phyloP scores from a whole-genome alignment of 805 yeast genomes.

The Citeromyces nyonsensis region DNA sequence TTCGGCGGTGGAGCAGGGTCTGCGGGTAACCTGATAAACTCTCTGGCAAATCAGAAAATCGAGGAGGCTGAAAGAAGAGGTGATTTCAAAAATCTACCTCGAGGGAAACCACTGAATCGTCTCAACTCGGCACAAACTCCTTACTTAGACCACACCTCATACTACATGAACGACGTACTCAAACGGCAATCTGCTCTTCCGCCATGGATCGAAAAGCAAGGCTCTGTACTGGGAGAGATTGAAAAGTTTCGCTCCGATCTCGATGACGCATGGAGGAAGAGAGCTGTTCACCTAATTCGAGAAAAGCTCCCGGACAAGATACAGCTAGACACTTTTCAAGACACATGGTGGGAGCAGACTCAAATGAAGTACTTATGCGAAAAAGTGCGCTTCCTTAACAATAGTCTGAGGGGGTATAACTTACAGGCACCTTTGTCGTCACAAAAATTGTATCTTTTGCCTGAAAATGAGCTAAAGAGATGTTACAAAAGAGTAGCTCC shows the following conservation, averaged over 20 bases:
- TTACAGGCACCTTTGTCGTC: slow-evolving; percentile 49
- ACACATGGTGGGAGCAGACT: slow-evolving; percentile 20
- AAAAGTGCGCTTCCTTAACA: slow-evolving; percentile 25
- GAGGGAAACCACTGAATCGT: slow-evolving; percentile 44
- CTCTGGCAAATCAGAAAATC: slow-evolving; percentile 63
- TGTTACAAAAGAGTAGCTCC: slow-evolving; percentile 19
- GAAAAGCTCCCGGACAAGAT: slow-evolving; percentile 11
- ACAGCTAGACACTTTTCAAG: slow-evolving; percentile 6
- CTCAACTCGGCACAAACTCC: slow-evolving; percentile 27
- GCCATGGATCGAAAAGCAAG: slow-evolving; percentile 81
- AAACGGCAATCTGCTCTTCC: slow-evolving; percentile 68
- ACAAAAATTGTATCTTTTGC: slow-evolving; percentile 32
- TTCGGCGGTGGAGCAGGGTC: slow-evolving; percentile 23
- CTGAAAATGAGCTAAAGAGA: slow-evolving; percentile 24
- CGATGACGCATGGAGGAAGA: slow-evolving; percentile 20
- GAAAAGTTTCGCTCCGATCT: slow-evolving; percentile 27
- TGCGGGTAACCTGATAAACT: slow-evolving; percentile 35
- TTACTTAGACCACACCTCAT: slow-evolving; percentile 54
- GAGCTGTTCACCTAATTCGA: slow-evolving; percentile 13
- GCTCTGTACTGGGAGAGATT: slow-evolving; percentile 33
- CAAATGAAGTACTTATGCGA: slow-evolving; percentile 15
- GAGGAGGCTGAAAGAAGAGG: slow-evolving; percentile 65
- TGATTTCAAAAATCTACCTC: slow-evolving; percentile 40
- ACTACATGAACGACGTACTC: slow-evolving; percentile 65
- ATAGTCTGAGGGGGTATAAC: slow-evolving; percentile 38